Conservation (phyloP, 331 rosid genomes). For the Malus hybrid region DNA sequence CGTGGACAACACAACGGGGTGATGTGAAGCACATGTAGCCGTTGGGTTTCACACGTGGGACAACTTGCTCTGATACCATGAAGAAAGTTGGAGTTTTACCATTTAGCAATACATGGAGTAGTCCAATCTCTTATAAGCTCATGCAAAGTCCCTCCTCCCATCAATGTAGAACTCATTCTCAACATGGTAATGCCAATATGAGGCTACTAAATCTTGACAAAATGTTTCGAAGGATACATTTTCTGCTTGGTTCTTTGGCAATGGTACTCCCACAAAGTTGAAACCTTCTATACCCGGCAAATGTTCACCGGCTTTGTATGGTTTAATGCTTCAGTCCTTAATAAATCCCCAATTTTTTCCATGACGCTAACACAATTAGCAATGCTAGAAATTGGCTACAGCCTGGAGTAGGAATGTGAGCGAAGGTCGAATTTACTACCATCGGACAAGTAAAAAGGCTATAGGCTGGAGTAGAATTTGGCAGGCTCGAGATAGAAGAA, state of each 20-base stretch:
- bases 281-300: not conserved
- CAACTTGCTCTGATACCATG: no score
- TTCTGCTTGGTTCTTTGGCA: not conserved
- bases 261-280: not conserved
- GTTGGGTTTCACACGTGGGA: no score
- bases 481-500: not conserved
- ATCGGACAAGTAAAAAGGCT: not conserved
- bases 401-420: not conserved
- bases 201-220: not conserved
- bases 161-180: no score
- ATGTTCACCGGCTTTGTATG: not conserved
- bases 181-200: not conserved
- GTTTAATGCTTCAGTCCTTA: not conserved
- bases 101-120: no score
- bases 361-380: not conserved
- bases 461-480: not conserved
- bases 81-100: no score
- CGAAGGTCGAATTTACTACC: not conserved
- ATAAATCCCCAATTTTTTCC: not conserved
- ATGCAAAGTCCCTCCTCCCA: no score
- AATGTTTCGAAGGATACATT: not conserved
- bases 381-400: not conserved
- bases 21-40: no score
- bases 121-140: no score
- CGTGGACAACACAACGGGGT: no score